These are phyloP conservation scores for Saccharomycopsis sp. DNA, from an alignment of 805 yeast genomes.

Conservation along the genomic window DNA sequence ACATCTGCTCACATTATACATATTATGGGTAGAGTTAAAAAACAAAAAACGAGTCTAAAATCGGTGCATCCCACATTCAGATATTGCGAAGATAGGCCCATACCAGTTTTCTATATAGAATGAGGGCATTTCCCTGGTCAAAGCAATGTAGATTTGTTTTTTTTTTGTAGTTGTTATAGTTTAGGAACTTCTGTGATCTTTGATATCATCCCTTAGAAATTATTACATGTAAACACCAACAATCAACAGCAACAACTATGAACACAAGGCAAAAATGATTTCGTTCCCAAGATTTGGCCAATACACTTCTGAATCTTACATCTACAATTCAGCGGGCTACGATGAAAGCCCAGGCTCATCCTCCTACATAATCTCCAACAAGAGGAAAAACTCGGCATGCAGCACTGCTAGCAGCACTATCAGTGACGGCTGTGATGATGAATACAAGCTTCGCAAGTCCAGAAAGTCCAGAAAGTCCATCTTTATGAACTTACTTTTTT, in stretches of 20 bases:
- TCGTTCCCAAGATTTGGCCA: constrained; percentile 16
- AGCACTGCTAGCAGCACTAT: constrained; percentile 20
- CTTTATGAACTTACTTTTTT: constrained; percentile 9
- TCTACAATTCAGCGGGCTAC: constrained; percentile 1
- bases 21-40: background rate
- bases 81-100: background rate
- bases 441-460: constrained; percentile 2
- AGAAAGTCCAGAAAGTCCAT: constrained; percentile 5
- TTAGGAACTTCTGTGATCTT: too few relatives aligned
- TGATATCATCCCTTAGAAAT: too few relatives aligned
- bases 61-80: background rate
- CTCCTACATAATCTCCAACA: background rate
- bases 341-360: background rate
- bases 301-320: constrained; percentile 10
- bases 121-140: background rate
- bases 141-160: background rate
- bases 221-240: background rate
- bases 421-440: constrained; percentile 16
- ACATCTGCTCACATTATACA: background rate
- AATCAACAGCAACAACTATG: too few relatives aligned
- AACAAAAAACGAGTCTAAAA: background rate
- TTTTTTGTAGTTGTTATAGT: background rate
- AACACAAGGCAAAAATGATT: constrained; percentile 5
- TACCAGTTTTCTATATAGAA: background rate
- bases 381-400: background rate